A percentile compares a stretch with the other conserved stretches of the same genome.
phyloP scores from a whole-genome alignment of 1,284 basidiomycete genomes.

The Neonothopanus nambi region DNA sequence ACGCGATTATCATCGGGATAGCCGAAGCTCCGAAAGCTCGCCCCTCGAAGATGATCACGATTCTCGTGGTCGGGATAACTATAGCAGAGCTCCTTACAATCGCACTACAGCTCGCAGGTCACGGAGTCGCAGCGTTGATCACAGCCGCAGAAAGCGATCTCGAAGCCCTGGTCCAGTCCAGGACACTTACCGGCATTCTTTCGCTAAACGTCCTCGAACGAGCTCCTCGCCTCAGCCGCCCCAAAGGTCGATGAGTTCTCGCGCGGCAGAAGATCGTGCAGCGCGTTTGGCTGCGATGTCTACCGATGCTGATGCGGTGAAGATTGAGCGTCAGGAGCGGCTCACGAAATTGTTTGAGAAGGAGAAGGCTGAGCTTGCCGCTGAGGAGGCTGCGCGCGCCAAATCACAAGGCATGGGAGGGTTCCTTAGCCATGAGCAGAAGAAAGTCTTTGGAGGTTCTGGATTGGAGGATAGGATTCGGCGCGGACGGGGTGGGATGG shows the following conservation, averaged over 20 bases:
- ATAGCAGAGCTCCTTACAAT: not conserved
- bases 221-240: slow-evolving; percentile 28
- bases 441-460: slow-evolving; percentile 73
- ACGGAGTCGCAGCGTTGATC: slow-evolving; percentile 29
- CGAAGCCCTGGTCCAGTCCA: slow-evolving; percentile 25
- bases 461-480: slow-evolving; percentile 76
- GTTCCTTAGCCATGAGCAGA: slow-evolving; percentile 73
- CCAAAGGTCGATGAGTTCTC: slow-evolving; percentile 23
- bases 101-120: slow-evolving; percentile 12
- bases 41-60: slow-evolving; percentile 14
- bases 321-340: slow-evolving; percentile 66
- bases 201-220: slow-evolving; percentile 49
- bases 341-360: slow-evolving; percentile 62
- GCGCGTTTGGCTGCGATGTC: slow-evolving; percentile 88
- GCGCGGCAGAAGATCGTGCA: slow-evolving; percentile 59
- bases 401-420: slow-evolving; percentile 72
- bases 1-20: slow-evolving; percentile 12
- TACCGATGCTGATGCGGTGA: slow-evolving; percentile 64
- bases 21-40: not conserved
- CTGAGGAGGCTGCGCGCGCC: slow-evolving; percentile 58
- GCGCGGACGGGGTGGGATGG: slow-evolving; percentile 64
- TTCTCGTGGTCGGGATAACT: slow-evolving; percentile 15
- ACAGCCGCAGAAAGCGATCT: slow-evolving; percentile 21
- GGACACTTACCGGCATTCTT: slow-evolving; percentile 8
- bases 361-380: slow-evolving; percentile 71